A percentile compares a stretch with the other conserved stretches of the same genome.
Conservation (phyloP, 352 stramenopile genomes). For the Phytophthora pinifolia region DNA sequence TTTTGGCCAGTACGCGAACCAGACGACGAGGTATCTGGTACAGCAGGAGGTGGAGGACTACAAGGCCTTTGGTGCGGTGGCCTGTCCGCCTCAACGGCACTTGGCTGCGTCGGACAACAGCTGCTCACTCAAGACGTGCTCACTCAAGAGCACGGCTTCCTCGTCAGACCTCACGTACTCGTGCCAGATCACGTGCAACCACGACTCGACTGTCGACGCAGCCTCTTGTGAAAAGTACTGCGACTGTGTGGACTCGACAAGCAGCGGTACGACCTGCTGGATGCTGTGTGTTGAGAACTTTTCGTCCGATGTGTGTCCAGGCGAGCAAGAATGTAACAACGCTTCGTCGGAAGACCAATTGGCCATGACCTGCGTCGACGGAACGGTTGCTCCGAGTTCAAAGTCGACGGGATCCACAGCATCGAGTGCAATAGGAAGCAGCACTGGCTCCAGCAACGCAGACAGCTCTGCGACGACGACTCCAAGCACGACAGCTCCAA, state of each 20-base stretch:
- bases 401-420: slow-evolving; percentile 4
- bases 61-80: slow-evolving; percentile 42
- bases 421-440: slow-evolving; percentile 4
- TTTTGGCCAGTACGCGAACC: slow-evolving; percentile 55
- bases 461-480: slow-evolving; percentile 5
- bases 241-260: slow-evolving; percentile 36
- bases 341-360: slow-evolving; percentile 33
- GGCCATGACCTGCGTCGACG: slow-evolving; percentile 46
- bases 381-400: slow-evolving; percentile 29
- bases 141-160: slow-evolving; percentile 33
- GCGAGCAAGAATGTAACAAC: slow-evolving; percentile 51
- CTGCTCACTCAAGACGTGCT: slow-evolving; percentile 47
- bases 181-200: slow-evolving; percentile 63
- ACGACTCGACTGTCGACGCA: slow-evolving; percentile 38
- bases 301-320: slow-evolving; percentile 38
- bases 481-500: slow-evolving; percentile 7
- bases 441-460: background rate
- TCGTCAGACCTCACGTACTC: slow-evolving; percentile 35
- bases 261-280: slow-evolving; percentile 44
- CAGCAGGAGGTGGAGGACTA: slow-evolving; percentile 33
- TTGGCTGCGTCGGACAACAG: slow-evolving; percentile 52
- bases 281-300: slow-evolving; percentile 64
- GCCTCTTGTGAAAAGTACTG: slow-evolving; percentile 43
- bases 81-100: slow-evolving; percentile 43
- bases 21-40: slow-evolving; percentile 53